A percentile compares a stretch with the other conserved stretches of the same genome.
phyloP scores from a whole-genome alignment of 768 basidiomycete species.

The Holtermannia corniformis region DNA sequence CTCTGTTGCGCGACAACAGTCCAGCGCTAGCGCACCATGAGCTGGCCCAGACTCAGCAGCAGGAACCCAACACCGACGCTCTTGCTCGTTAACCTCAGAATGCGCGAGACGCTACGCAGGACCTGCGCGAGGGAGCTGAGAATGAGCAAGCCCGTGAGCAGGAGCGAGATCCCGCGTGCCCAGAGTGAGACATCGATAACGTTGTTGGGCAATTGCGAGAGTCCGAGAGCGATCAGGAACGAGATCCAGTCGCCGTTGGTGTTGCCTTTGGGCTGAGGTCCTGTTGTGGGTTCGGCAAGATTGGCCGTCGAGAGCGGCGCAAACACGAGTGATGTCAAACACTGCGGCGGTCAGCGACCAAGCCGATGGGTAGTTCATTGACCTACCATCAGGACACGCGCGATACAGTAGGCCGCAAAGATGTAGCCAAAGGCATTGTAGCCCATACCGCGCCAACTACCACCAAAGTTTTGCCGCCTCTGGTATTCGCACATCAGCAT shows the following conservation, averaged over 20 bases:
- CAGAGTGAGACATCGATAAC: constrained; percentile 29
- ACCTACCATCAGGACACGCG: constrained; percentile 35
- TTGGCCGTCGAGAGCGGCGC: constrained; percentile 24
- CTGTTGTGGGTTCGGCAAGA: constrained; percentile 2
- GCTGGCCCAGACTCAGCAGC: constrained; percentile 32
- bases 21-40: constrained; percentile 34
- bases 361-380: background rate
- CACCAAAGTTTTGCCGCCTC: constrained; percentile 34
- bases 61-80: constrained; percentile 38
- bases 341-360: constrained; percentile 8
- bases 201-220: constrained; percentile 31
- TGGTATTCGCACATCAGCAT: background rate
- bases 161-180: constrained; percentile 34
- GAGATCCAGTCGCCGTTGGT: constrained; percentile 42
- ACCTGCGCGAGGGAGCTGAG: constrained; percentile 38
- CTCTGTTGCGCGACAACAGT: background rate
- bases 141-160: constrained; percentile 38
- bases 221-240: constrained; percentile 31
- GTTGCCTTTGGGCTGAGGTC: constrained; percentile 24
- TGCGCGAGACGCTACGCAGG: constrained; percentile 28
- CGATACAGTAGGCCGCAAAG: constrained; percentile 38
- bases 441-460: constrained; percentile 25
- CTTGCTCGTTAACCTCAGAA: constrained; percentile 36
- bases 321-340: constrained; percentile 35
- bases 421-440: constrained; percentile 35